Conservation (phyloP, 768 basidiomycete species). For the Pulveroboletus sp. region DNA sequence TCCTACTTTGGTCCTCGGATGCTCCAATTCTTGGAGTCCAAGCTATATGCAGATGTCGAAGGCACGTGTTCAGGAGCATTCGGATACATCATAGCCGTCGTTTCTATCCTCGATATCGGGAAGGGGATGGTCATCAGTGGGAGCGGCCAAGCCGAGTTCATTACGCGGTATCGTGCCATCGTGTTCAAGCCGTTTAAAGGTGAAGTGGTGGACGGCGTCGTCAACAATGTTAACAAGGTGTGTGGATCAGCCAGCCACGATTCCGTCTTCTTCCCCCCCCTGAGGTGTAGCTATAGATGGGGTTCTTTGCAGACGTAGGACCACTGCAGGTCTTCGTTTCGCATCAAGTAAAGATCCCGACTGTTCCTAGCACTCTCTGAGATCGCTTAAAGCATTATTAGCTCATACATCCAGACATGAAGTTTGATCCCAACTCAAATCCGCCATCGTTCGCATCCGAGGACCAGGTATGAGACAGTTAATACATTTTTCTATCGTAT, state of each 20-base stretch:
- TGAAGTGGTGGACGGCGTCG: slow-evolving; percentile 95
- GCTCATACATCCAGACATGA: slow-evolving; percentile 93
- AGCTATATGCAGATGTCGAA: slow-evolving; percentile 94
- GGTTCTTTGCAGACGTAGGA: slow-evolving; percentile 96
- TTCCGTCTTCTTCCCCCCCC: not conserved
- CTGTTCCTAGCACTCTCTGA: not conserved
- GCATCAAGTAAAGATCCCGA: slow-evolving; percentile 64
- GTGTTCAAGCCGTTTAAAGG: slow-evolving; percentile 99
- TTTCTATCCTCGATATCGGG: slow-evolving; percentile 86
- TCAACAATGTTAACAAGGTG: slow-evolving; percentile 94
- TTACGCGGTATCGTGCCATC: slow-evolving; percentile 90
- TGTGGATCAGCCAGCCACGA: slow-evolving; percentile 16
- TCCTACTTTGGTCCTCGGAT: slow-evolving; percentile 98
- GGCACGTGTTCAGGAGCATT: slow-evolving; percentile 95
- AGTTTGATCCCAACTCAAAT: slow-evolving; percentile 92
- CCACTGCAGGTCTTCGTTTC: slow-evolving; percentile 94
- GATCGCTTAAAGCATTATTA: slow-evolving; percentile 29
- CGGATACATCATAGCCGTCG: slow-evolving; percentile 91
- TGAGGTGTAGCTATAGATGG: slow-evolving; percentile 61
- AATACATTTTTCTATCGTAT: not conserved
- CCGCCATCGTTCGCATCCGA: slow-evolving; percentile 95
- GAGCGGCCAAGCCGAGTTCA: slow-evolving; percentile 94
- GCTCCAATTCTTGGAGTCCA: slow-evolving; percentile 87
- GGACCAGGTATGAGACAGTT: slow-evolving; percentile 56
- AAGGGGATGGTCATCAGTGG: slow-evolving; percentile 89